Conservation (phyloP, 805 yeast genomes). For the Saccharomycopsis sp. region DNA sequence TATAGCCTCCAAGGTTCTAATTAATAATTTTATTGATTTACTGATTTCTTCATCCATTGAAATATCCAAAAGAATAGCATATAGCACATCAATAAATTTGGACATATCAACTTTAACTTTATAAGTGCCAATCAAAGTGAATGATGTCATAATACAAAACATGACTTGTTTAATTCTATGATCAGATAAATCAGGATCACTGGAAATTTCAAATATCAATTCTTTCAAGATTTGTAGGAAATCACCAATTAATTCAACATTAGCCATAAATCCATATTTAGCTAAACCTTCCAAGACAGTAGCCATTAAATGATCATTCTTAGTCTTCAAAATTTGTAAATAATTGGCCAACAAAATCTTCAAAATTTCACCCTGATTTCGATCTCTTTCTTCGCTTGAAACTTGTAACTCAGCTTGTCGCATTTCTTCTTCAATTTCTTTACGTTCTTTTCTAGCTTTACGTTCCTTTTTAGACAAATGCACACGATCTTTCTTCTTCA, state of each 20-base stretch:
- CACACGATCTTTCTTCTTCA: conserved; percentile 81
- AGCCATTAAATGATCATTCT: conserved; percentile 64
- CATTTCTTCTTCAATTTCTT: conserved; percentile 84
- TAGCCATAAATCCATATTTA: conserved; percentile 84
- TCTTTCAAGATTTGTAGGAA: conserved; percentile 85
- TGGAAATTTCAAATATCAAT: conserved; percentile 47
- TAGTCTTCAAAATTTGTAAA: conserved; percentile 63
- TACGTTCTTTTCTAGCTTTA: conserved; percentile 80
- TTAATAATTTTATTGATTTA: conserved; percentile 74
- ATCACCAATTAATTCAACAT: conserved; percentile 88
- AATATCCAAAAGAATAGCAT: conserved; percentile 58
- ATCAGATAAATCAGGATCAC: conserved; percentile 39
- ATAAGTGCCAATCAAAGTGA: conserved; percentile 70
- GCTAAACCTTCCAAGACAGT: conserved; percentile 89
- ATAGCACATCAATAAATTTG: conserved; percentile 69
- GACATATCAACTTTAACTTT: conserved; percentile 78
- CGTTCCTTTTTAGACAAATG: conserved; percentile 87
- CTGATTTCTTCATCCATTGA: conserved; percentile 80
- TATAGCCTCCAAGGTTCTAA: conserved; percentile 70
- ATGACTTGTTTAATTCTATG: conserved; percentile 56
- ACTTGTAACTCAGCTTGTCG: conserved; percentile 80
- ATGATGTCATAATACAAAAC: conserved; percentile 83
- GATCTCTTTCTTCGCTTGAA: conserved; percentile 80
- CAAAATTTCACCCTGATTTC: conserved; percentile 75
- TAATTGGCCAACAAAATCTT: conserved; percentile 67